Evolutionary conservation across 1,284 basidiomycete species (phyloP), one percentile per base, ranked within the genome.

Genomic region (Caloboletus inedulis): DNA sequence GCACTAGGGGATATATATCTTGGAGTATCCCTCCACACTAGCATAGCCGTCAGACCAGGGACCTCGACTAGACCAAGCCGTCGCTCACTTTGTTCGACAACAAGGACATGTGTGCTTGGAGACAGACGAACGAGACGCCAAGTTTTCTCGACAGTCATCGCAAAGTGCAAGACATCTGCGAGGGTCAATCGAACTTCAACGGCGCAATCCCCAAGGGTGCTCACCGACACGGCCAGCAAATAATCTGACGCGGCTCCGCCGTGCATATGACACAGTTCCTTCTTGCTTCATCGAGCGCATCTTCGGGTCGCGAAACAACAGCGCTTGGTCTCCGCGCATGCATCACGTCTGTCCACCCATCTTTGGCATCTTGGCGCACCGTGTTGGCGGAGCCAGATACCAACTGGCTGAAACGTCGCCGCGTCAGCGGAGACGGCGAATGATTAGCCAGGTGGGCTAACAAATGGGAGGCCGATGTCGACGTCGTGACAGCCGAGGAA

Each of bases 171-270:
- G 73, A 62, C 87, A 89, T 53, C 85, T 87, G 57, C 19, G 7
- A 21, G 29, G 1, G 49, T 63, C 41, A 63, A 49, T 56, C 48
- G 10, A 27, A 12, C 47, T 36, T 43, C 25, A 34, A 44, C 2
- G 3, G 10, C 14, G 4, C 27, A 31, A 29, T 42, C 19, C 30
- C 33, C 21, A 14, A 14, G 13, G 2, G 12, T 39, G 74, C 84
- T 60, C 59, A 85, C 84, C 87, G 79, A 66, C 87, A 89, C 19
- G 87, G 87, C 87, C 87, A 89, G 60, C 86, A 89, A 46, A 89
- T 86, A 49, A 89, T 78, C 60, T 85, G 80, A 42, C 87, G 72
- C 19, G 77, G 72, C 58, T 86, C 84, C n/a, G 73, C 72, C n/a
- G 82, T 87, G 61, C 87, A 89, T 48, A 89, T 78, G 3, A 89